Evolutionary conservation across 805 yeast species (phyloP), one percentile per base, ranked within the genome.

Genomic region (Saccharomycopsis schoenii): DNA sequence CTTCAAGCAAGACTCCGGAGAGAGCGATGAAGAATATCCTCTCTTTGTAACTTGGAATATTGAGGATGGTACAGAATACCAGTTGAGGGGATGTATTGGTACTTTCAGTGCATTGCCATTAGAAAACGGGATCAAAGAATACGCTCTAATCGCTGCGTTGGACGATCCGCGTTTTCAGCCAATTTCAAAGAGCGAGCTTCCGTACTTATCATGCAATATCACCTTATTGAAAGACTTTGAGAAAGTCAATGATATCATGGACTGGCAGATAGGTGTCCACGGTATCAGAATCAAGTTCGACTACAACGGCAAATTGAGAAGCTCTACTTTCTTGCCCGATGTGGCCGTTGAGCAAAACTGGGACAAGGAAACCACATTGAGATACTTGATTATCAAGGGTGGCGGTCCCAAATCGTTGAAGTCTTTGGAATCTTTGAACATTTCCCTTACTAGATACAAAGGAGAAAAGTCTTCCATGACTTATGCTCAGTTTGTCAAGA

Each of bases 31-130:
- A 54, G 68, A 69, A 50, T 73, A 75, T 6, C 94, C 98, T 0
- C 73, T 93, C 34, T 94, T 94, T 73, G 87, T 93, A 39, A 94
- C 98, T 0, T 94, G 97, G 97, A 85, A 83, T 66, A 78, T 80
- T 61, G 42, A 37, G 2, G 62, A 61, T 12, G 55, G 61, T 29
- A 69, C 62, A 10, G 68, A 71, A 1, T 69, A 72, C 29, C 73
- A 75, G 14, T 74, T 93, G 56, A 76, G 98, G 52, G 99, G 99
- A 0, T 93, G 99, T 69, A 94, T 93, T 60, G 99, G 99, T 1
- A 92, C 97, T 0, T 94, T 94, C 70, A 74, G 77, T 19, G 73
- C 80, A 15, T 70, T 80, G 60, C 76, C 79, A 0, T 66, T 88
- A 1, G 83, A 79, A 17, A 58, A 68, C 1, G 97, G 94, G 0